Conservation (phyloP, 2,329 filamentous ascomycete species). For the Alternaria metachromatica region DNA sequence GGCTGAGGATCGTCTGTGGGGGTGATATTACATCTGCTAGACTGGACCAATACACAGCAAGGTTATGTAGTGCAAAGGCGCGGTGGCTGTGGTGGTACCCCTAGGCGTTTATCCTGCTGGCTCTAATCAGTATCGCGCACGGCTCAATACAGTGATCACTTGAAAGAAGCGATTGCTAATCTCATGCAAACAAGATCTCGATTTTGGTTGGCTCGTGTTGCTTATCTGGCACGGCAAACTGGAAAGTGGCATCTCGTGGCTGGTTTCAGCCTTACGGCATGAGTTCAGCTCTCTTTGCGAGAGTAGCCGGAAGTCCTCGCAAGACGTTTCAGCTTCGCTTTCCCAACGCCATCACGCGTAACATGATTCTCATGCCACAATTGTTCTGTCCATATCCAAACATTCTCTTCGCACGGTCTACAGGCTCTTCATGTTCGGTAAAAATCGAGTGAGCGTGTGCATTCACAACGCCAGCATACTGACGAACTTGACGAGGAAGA, state of each 20-base stretch:
- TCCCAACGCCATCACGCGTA: not conserved
- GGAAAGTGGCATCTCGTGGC: not conserved
- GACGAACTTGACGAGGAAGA: not conserved
- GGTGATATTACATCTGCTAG: not conserved
- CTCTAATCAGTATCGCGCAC: not conserved
- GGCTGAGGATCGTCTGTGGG: not conserved
- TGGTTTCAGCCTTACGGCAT: not conserved
- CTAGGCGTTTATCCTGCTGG: not conserved
- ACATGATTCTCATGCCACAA: not conserved
- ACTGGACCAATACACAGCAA: not conserved
- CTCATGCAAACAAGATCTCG: accelerated
- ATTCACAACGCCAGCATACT: not conserved
- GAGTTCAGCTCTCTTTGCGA: not conserved
- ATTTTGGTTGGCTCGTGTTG: not conserved
- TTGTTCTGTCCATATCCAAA: not conserved
- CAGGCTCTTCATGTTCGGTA: not conserved
- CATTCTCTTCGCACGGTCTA: not conserved
- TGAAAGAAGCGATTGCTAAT: not conserved
- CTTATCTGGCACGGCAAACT: not conserved
- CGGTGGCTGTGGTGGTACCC: not conserved
- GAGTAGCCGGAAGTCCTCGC: not conserved
- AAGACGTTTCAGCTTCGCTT: not conserved
- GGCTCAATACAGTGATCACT: not conserved
- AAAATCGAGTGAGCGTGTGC: not conserved
- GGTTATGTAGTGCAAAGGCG: not conserved